Base-by-base conservation (phyloP, 2,329 filamentous ascomycete genomes). In the Phialocephala sp. region DNA sequence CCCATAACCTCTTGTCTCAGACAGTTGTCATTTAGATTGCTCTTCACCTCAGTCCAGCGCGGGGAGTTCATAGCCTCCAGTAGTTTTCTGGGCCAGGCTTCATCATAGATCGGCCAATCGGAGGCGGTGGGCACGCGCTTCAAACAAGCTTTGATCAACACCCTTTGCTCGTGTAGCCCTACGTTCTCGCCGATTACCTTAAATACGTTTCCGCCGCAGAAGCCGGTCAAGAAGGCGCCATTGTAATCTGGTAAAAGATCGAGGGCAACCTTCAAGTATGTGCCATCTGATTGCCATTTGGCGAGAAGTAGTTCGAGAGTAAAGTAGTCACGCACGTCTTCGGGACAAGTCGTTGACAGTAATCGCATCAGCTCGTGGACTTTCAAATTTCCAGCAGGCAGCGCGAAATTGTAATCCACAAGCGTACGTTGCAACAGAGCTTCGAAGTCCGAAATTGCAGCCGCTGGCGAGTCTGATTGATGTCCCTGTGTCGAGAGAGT, bases 261-360 rank as follows among this genome's bases (percentile, higher is more conserved):
- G 15, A 50, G 20, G 20, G 45, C 20, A 11, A 24, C 22, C 11
- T 22, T 24, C 20, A 50, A 20, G 45, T 50, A 50, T 50, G 45
- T 20, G 20, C 45, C 45, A 50, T 50, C 45, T 14, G 45, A 50
- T 27, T 50, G 45, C 45, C 45, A 50, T 14, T 50, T 50, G 20
- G 45, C 45, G 20, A 50, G 45, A 8, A 50, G 8, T 50, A 50
- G n/a, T 14, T 50, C 45, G n/a, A 50, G 45, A 12, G 20, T 50
- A 20, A 22, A 50, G 20, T 11, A 27, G n/a, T 50, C n/a, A 24
- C 45, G 20, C 8, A 50, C 45, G 8, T 50, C 45, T 11, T 50
- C 22, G 4, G 45, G 20, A 50, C 45, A 50, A 24, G 45, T 8
- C n/a, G n/a, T 4, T 9, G 45, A n/a, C 8, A 50, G 45, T 20